Evolutionary conservation across 2,329 filamentous ascomycete species (phyloP).

Genomic region (Neonectria coccinea): DNA sequence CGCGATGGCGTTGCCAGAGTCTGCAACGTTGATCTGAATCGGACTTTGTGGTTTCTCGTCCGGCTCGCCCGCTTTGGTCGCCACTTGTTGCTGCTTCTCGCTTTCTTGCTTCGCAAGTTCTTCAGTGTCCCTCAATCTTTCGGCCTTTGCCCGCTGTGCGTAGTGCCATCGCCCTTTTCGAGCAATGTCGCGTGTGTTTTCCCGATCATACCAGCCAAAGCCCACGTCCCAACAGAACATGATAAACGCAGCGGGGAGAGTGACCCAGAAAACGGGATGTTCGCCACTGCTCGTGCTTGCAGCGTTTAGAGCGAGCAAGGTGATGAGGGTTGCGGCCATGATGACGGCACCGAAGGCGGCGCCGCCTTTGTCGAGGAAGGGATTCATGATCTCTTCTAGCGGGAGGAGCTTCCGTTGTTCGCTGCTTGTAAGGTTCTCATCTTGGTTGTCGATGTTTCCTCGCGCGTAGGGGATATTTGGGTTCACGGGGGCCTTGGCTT

Average conservation of each 20-base stretch:
- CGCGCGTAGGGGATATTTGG: constrained; percentile 77
- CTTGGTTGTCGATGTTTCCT: constrained; percentile 65
- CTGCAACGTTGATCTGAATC: not conserved
- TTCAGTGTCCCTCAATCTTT: constrained; percentile 31
- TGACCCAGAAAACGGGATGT: constrained; percentile 75
- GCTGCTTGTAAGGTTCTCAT: constrained; percentile 56
- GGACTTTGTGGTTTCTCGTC: not conserved
- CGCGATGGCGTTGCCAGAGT: not conserved
- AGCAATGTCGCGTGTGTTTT: constrained; percentile 73
- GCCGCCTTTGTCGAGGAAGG: constrained; percentile 75
- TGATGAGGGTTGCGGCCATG: constrained; percentile 75
- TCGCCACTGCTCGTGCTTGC: constrained; percentile 61
- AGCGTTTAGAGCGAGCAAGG: constrained; percentile 74
- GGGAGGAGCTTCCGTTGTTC: constrained; percentile 67
- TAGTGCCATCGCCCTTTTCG: constrained; percentile 60
- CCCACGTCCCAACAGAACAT: constrained; percentile 76
- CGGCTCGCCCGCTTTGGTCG: not conserved
- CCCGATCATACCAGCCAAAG: constrained; percentile 72
- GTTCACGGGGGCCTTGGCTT: constrained; percentile 70
- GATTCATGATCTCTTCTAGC: constrained; percentile 80
- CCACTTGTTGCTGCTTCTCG: not conserved
- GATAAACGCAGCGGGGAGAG: constrained; percentile 74
- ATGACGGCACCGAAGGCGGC: constrained; percentile 73
- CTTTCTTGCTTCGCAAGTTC: not conserved
- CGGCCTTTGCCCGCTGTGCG: constrained; percentile 32